phyloP scores from a whole-genome alignment of 108 stramenopile species.

The Nitzschia inconspicua region DNA sequence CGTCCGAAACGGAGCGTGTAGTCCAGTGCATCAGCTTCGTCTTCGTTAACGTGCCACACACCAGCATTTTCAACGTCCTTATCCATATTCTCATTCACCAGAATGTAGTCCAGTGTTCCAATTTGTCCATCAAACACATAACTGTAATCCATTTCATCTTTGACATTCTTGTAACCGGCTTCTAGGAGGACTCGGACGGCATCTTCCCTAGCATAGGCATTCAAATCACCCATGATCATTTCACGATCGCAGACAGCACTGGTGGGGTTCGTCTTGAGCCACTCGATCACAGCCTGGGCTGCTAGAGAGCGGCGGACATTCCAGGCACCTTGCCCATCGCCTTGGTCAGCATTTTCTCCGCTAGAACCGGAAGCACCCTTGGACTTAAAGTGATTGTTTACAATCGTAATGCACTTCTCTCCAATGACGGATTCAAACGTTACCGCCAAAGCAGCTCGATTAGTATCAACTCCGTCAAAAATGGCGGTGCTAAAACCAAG shows the following conservation, averaged over 20 bases:
- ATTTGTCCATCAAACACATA: conserved; percentile 38
- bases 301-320: conserved; percentile 19
- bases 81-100: conserved; percentile 12
- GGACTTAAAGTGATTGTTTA: conserved; percentile 39
- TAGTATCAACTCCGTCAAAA: conserved; percentile 1
- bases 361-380: conserved; percentile 25
- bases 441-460: conserved; percentile 5
- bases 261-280: conserved; percentile 35
- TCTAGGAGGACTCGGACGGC: conserved; percentile 19
- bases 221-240: conserved; percentile 37
- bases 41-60: conserved; percentile 36
- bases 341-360: conserved; percentile 13
- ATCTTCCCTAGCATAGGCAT: conserved; percentile 33
- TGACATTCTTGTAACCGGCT: conserved; percentile 23
- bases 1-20: conserved; percentile 31
- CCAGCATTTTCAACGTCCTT: background rate
- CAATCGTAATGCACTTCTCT: conserved; percentile 21
- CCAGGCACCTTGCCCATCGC: conserved; percentile 31
- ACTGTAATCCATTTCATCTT: conserved; percentile 16
- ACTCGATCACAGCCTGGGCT: conserved; percentile 19
- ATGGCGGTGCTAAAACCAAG: background rate
- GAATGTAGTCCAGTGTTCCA: conserved; percentile 38
- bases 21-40: conserved; percentile 34
- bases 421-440: conserved; percentile 8
- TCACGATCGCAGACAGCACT: background rate